Base-by-base conservation (phyloP, 2,329 filamentous ascomycete genomes). In the Colletotrichum sp. region DNA sequence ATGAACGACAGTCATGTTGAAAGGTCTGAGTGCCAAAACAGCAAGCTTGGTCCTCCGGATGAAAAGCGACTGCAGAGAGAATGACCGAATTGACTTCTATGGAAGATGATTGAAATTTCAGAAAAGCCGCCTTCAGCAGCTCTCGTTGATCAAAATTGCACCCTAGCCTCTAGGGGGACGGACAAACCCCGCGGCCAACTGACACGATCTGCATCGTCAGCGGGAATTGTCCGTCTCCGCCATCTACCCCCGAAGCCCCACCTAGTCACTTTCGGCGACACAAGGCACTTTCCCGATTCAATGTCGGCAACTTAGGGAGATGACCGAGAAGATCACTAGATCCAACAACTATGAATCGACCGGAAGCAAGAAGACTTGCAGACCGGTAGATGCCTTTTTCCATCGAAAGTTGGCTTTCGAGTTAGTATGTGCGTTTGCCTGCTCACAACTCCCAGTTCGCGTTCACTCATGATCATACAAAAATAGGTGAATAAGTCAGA, bases 1-100 rank as follows among this genome's bases (percentile, higher is more conserved):
- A 15, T 85, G 83, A 71, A 85, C 74, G 57, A 85, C 78, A 26
- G 82, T 84, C 83, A 85, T 85, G n/a, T 63, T 63, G 65, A 58
- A 34, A 15, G 34, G 5, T 18, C 16, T 64, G 32, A 24, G n/a
- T 52, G 0, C 0, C 6, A 6, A 21, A 21, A 52, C 6, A 0
- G 43, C 6, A 52, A 52, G 0, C 6, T 13, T 52, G 18, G 15
- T 12, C 10, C n/a, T 48, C 6, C 10, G 1, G 0, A 6, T 13
- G 43, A 21, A 16, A 0, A 48, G n/a, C n/a, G 43, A 48, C 6
- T 48, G n/a, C 2, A 21, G 43, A 13, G 43, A 21, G 1, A 48
- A 13, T 48, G 43, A 13, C 0, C 0, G 43, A 21, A 0, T 0
- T 6, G 28, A 9, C 9, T 13, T 13, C 16, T 1, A 30, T 6